phyloP scores from a whole-genome alignment of 257 asterid genomes.

The Lantana camara region DNA sequence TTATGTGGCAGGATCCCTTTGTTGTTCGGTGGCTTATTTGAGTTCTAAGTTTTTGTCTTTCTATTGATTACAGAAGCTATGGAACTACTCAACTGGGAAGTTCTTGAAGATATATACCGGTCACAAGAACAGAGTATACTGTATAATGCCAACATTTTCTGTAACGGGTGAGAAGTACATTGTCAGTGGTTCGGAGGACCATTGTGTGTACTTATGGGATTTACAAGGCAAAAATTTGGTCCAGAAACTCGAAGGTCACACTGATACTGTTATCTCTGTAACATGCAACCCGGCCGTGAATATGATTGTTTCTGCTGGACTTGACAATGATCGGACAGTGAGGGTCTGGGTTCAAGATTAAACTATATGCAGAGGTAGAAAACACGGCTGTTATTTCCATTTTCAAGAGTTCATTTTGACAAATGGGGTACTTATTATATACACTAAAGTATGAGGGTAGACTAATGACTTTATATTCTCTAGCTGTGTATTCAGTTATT shows the following conservation, averaged over 20 bases:
- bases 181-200: constrained; percentile 89
- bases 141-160: constrained; percentile 72
- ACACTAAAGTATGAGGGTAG: background rate
- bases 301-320: constrained; percentile 87
- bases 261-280: constrained; percentile 73
- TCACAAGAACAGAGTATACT: constrained; percentile 68
- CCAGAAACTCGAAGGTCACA: constrained; percentile 90
- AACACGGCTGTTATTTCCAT: no score
- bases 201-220: constrained; percentile 76
- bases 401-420: background rate
- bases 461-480: background rate
- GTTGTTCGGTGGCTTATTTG: background rate
- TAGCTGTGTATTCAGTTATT: background rate
- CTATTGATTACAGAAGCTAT: constrained; percentile 62
- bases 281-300: constrained; percentile 66
- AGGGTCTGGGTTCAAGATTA: constrained; percentile 86
- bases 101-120: constrained; percentile 61
- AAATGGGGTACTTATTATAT: background rate
- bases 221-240: constrained; percentile 70
- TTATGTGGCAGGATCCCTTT: background rate
- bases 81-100: constrained; percentile 77
- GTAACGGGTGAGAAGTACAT: constrained; percentile 76
- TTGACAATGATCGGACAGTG: constrained; percentile 70
- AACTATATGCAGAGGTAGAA: constrained; percentile 1
- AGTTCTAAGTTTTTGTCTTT: constrained; percentile 2